A percentile compares a stretch with the other conserved stretches of the same genome.
Evolutionary conservation across 495 filamentous ascomycete genomes (phyloP).

Genomic region (Gamarada debralockiae): DNA sequence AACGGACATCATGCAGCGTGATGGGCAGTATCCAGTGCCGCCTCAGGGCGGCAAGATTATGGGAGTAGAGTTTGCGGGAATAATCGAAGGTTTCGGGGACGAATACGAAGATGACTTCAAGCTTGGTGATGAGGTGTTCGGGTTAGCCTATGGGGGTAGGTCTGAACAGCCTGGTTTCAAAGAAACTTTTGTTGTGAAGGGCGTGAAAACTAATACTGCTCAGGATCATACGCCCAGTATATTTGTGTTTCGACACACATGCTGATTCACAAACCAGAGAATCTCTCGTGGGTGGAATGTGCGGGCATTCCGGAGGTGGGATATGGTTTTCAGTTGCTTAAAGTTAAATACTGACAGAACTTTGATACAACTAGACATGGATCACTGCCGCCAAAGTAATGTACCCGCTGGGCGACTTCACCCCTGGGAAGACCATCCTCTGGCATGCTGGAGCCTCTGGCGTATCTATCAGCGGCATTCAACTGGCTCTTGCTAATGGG

Average conservation of each 20-base stretch:
- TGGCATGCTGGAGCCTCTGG: slow-evolving; percentile 88
- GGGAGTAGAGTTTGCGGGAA: slow-evolving; percentile 85
- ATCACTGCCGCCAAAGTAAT: slow-evolving; percentile 89
- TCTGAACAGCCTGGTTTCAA: no score
- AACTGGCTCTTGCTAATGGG: slow-evolving; percentile 59
- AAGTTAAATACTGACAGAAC: neutral
- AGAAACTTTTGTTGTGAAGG: no score
- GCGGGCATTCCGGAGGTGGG: slow-evolving; percentile 55
- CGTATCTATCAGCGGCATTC: slow-evolving; percentile 82
- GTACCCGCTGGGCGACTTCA: slow-evolving; percentile 68
- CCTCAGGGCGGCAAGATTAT: slow-evolving; percentile 69
- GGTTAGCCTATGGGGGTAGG: slow-evolving; percentile 84
- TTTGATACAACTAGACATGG: slow-evolving; percentile 67
- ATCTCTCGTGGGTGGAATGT: slow-evolving; percentile 67
- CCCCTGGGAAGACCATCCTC: slow-evolving; percentile 70
- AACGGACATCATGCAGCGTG: slow-evolving; percentile 82
- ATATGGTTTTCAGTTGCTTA: slow-evolving; percentile 33
- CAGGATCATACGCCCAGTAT: slow-evolving; percentile 86
- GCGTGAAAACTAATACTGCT: no score
- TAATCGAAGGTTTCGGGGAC: slow-evolving; percentile 51
- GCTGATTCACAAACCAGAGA: slow-evolving; percentile 56
- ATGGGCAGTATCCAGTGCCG: slow-evolving; percentile 73
- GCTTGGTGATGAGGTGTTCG: slow-evolving; percentile 72
- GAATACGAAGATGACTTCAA: slow-evolving; percentile 39
- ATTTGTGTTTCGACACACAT: slow-evolving; percentile 61